Evolutionary conservation across 225 moss, liverwort and hornwort genomes (phyloP).

Genomic region (Ulota crispa): DNA sequence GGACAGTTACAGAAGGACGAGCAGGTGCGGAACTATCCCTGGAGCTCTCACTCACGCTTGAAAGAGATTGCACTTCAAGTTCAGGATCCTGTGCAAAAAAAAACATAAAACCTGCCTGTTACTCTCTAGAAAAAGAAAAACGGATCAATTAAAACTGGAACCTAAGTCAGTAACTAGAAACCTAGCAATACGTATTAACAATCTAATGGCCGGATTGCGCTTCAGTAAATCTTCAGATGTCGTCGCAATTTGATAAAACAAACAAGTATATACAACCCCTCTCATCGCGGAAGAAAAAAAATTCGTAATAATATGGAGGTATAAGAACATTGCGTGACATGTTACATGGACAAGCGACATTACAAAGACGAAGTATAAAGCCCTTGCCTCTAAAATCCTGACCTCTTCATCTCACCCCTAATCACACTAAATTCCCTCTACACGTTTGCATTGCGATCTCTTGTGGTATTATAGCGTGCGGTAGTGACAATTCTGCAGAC

Average conservation of each 20-base stretch:
- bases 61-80: conserved; percentile 58
- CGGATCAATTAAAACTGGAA: not conserved
- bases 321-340: not conserved
- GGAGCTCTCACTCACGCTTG: conserved; percentile 44
- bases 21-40: conserved; percentile 36
- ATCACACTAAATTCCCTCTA: not conserved
- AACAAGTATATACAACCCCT: not conserved
- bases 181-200: not conserved
- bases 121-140: not conserved
- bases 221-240: not conserved
- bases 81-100: conserved; percentile 57
- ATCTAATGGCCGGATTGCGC: not conserved
- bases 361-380: not conserved
- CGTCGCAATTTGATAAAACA: not conserved
- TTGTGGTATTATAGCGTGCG: not conserved
- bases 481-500: not conserved
- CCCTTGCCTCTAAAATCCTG: not conserved
- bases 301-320: not conserved
- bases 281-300: not conserved
- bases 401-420: not conserved
- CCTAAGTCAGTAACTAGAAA: not conserved
- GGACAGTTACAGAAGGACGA: conserved; percentile 34
- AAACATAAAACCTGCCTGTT: conserved; percentile 1
- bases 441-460: not conserved
- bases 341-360: not conserved